Percentiles rank a stretch among this genome's conserved stretches.
phyloP scores from a whole-genome alignment of 257 asterid genomes.

The Nyctanthes arbortristis region DNA sequence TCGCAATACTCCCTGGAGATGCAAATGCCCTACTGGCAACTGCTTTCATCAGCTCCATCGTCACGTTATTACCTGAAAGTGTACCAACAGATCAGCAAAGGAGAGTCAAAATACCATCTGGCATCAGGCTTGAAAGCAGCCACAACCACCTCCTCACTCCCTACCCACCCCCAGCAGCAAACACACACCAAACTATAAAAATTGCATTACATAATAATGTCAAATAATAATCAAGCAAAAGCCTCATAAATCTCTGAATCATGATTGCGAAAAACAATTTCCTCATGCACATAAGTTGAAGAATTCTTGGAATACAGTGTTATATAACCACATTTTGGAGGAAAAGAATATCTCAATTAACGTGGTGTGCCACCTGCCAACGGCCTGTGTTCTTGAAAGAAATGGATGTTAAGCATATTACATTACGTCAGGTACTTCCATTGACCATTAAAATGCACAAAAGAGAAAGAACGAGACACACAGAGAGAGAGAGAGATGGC shows the following conservation, averaged over 20 bases:
- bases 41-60: slow-evolving; percentile 74
- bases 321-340: not conserved
- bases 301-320: not conserved
- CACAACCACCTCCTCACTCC: no score
- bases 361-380: not conserved
- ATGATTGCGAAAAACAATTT: not conserved
- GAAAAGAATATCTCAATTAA: not conserved
- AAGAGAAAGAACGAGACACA: no score
- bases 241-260: not conserved
- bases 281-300: not conserved
- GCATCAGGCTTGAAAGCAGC: not conserved
- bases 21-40: slow-evolving; percentile 51
- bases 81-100: slow-evolving; percentile 26
- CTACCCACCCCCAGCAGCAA: no score
- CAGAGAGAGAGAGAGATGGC: no score
- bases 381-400: not conserved
- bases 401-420: no score
- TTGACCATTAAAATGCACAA: no score
- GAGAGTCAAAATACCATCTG: slow-evolving; percentile 17
- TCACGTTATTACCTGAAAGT: slow-evolving; percentile 48
- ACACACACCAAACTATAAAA: not conserved
- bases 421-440: no score
- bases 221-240: not conserved
- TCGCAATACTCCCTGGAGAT: slow-evolving; percentile 57
- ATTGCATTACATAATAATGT: not conserved